A percentile compares a stretch with the other conserved stretches of the same genome.
These are phyloP conservation scores for Solanum medicagineum DNA, from an alignment of 257 asterid species.

Conservation along the genomic window DNA sequence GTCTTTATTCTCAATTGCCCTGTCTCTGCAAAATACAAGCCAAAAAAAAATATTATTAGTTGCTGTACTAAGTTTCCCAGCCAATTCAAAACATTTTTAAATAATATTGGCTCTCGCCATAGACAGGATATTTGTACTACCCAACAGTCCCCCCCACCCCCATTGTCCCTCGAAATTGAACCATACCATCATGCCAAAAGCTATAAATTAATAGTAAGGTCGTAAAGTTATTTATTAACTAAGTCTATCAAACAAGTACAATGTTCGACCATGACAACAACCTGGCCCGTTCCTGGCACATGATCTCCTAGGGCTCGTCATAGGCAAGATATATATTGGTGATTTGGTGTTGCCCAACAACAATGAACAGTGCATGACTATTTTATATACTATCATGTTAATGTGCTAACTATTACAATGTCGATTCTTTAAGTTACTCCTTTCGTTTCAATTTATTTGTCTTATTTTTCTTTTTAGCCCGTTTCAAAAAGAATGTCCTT, in stretches of 20 bases:
- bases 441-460: no score
- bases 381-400: neutral
- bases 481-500: no score
- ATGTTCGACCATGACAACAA: neutral
- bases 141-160: neutral
- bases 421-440: neutral
- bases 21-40: slow-evolving; percentile 34
- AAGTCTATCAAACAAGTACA: neutral
- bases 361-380: neutral
- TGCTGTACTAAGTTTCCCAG: neutral
- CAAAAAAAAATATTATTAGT: neutral
- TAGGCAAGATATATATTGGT: neutral
- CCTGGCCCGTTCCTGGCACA: neutral
- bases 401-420: neutral
- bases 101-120: no score
- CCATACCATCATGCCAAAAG: neutral
- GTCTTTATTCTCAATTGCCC: slow-evolving; percentile 75
- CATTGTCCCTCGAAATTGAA: no score
- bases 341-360: neutral
- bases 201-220: no score
- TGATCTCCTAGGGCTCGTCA: neutral
- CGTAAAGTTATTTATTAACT: no score
- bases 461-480: no score
- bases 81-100: neutral
- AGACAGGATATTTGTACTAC: no score